These are phyloP conservation scores for Tulasnella sp. DNA, from an alignment of 768 basidiomycete species.

Conservation along the genomic window DNA sequence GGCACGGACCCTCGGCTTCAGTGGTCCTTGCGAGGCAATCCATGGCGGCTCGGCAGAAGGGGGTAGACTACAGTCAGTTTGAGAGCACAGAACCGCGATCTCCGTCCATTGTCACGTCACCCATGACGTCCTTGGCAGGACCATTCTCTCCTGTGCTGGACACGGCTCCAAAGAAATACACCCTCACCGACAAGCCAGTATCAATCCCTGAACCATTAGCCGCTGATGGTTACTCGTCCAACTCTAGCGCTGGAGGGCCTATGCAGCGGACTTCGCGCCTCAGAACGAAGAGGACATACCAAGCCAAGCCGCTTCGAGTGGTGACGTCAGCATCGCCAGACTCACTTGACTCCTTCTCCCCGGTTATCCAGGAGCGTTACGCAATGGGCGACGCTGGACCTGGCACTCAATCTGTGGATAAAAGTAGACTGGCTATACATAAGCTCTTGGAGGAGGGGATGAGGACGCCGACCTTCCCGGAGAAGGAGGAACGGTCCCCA, in stretches of 20 bases:
- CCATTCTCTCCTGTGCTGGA: background rate
- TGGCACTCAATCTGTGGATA: too few relatives aligned
- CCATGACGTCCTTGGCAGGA: background rate
- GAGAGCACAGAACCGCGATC: background rate
- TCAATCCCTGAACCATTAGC: background rate
- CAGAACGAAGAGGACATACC: slow-evolving; percentile 6
- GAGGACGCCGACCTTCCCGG: slow-evolving; percentile 8
- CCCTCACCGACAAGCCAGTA: slow-evolving; percentile 2
- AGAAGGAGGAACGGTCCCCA: background rate
- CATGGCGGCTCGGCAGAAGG: background rate
- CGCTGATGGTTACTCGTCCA: slow-evolving; percentile 12
- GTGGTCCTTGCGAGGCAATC: slow-evolving; percentile 1
- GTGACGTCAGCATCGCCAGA: background rate
- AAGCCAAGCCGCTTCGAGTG: background rate
- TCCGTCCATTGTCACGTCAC: background rate
- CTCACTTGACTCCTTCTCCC: background rate
- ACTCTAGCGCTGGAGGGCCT: background rate
- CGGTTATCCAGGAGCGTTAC: background rate
- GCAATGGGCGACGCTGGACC: background rate
- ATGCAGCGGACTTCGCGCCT: background rate
- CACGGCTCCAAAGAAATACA: slow-evolving; percentile 7
- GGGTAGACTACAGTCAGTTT: background rate
- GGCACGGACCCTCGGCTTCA: background rate
- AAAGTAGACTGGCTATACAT: too few relatives aligned
- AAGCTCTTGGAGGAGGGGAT: slow-evolving; percentile 1